phyloP scores from a whole-genome alignment of 2,329 filamentous ascomycete genomes.

The Verticillium zaregamsianum region DNA sequence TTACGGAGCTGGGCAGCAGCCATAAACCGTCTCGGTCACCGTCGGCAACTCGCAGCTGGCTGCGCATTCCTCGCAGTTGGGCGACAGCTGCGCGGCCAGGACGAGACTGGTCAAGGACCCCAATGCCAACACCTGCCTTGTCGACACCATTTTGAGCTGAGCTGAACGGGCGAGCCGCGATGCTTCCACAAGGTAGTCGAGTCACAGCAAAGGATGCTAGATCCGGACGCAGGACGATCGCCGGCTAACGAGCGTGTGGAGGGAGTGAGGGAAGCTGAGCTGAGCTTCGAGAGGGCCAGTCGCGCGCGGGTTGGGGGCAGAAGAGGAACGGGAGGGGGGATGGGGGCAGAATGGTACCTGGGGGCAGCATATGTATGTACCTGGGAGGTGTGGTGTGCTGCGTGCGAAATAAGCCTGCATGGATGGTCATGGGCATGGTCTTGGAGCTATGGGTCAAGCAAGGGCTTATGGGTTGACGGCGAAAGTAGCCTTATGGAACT shows the following conservation, averaged over 20 bases:
- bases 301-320: constrained; percentile 1
- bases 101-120: neutral
- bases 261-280: neutral
- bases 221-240: too few species aligned
- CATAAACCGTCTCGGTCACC: neutral
- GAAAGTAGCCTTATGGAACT: neutral
- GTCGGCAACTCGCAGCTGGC: neutral
- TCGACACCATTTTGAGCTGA: neutral
- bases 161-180: neutral
- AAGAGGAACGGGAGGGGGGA: neutral
- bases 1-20: neutral
- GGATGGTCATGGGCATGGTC: neutral
- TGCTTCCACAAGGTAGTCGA: neutral
- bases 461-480: too few species aligned
- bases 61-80: neutral
- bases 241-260: constrained; percentile 1
- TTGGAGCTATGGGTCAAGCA: neutral
- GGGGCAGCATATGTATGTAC: constrained; percentile 1
- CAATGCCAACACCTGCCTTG: neutral
- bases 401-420: neutral
- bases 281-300: neutral
- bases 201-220: neutral
- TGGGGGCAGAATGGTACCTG: constrained; percentile 1
- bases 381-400: neutral
- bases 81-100: neutral